phyloP scores from a whole-genome alignment of 768 basidiomycete genomes.

The Kockovaella imperatae region DNA sequence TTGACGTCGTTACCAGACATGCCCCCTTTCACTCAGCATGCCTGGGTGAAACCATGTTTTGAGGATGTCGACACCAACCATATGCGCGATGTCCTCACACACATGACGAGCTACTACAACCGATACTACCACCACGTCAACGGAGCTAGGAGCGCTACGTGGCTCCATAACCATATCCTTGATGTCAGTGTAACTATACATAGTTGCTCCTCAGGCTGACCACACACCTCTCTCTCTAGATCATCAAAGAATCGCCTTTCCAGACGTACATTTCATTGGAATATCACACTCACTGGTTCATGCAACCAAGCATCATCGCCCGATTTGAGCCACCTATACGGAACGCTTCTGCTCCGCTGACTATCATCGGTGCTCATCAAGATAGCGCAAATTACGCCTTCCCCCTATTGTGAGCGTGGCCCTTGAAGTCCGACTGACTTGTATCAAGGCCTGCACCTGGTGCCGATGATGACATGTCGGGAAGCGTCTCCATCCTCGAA shows the following conservation, averaged over 20 bases:
- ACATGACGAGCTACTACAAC: slow-evolving; percentile 19
- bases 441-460: slow-evolving; percentile 44
- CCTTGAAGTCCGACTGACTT: too few species aligned
- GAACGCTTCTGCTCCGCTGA: slow-evolving; percentile 22
- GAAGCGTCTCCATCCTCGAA: slow-evolving; percentile 39
- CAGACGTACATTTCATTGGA: slow-evolving; percentile 21
- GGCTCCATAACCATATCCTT: slow-evolving; percentile 23
- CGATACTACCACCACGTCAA: slow-evolving; percentile 20
- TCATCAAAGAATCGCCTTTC: slow-evolving; percentile 18
- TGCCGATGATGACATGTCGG: slow-evolving; percentile 46
- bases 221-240: slow-evolving; percentile 1
- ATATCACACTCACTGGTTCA: slow-evolving; percentile 30
- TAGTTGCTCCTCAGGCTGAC: not conserved
- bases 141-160: slow-evolving; percentile 13
- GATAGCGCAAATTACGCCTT: slow-evolving; percentile 44
- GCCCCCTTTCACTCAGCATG: slow-evolving; percentile 18
- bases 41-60: slow-evolving; percentile 13
- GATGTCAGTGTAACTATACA: slow-evolving; percentile 3
- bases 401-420: too few species aligned
- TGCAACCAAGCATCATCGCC: slow-evolving; percentile 42
- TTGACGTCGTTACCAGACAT: slow-evolving; percentile 6
- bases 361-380: slow-evolving; percentile 43
- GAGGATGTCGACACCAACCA: slow-evolving; percentile 8
- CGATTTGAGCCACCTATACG: slow-evolving; percentile 28
- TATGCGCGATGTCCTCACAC: slow-evolving; percentile 16